Conservation (phyloP, 352 stramenopile genomes). For the Globisporangium nodosum region DNA sequence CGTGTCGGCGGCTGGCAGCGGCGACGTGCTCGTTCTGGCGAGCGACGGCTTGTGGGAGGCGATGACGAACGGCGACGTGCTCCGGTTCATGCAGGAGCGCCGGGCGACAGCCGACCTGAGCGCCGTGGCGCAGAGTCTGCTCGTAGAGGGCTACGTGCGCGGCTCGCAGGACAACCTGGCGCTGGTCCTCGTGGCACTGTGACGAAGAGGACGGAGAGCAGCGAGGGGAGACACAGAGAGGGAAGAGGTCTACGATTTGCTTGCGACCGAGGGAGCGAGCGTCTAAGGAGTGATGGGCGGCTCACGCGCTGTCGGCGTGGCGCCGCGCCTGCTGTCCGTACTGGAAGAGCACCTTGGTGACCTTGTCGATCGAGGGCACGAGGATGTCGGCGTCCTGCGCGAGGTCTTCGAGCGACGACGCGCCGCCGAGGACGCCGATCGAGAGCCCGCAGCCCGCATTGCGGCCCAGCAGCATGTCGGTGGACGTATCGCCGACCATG, state of each 20-base stretch:
- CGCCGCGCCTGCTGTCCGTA: conserved; percentile 71
- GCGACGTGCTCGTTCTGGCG: conserved; percentile 46
- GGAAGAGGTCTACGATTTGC: too few relatives aligned
- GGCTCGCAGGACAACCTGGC: conserved; percentile 95
- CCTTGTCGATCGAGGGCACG: conserved; percentile 67
- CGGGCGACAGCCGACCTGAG: conserved; percentile 31
- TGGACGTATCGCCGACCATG: conserved; percentile 86
- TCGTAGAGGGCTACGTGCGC: conserved; percentile 91
- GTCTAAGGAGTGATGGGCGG: not conserved
- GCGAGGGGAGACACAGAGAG: too few relatives aligned
- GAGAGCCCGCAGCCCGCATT: conserved; percentile 73
- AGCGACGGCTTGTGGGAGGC: conserved; percentile 77
- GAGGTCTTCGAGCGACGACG: conserved; percentile 77
- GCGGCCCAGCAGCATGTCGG: conserved; percentile 76
- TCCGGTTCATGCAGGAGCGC: conserved; percentile 36
- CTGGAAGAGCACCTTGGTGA: conserved; percentile 81
- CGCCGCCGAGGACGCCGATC: conserved; percentile 73
- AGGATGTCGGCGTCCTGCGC: conserved; percentile 80
- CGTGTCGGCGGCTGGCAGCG: not conserved
- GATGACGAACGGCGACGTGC: conserved; percentile 48
- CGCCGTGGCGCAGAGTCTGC: conserved; percentile 69
- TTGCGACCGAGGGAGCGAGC: not conserved
- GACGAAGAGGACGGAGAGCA: not conserved
- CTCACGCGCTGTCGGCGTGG: conserved; percentile 28
- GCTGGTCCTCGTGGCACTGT: conserved; percentile 46